Base-by-base conservation (phyloP, 164 flowering plant genomes). In the Aristolochia contorta region DNA sequence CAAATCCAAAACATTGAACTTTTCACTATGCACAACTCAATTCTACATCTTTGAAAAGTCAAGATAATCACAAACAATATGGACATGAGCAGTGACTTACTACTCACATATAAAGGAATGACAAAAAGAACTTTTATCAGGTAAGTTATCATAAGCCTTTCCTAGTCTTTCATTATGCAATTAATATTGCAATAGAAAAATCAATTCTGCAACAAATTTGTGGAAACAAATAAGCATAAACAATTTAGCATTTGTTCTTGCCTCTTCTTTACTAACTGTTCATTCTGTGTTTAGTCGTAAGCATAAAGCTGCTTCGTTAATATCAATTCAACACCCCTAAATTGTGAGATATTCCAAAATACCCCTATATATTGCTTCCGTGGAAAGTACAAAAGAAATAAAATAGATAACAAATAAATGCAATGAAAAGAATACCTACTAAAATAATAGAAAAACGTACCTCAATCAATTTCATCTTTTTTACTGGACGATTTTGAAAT, bases 391-490 rank as follows among this genome's bases (percentile, higher is more conserved):
- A 37, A 37, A 37, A 37, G 43, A 37, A 37, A 1, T 0, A 37
- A 3, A 37, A 37, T 4, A 37, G 1, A 37, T 37, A 37, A 37
- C 9, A 37, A 37, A 37, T 37, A 37, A 37, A 37, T 37, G 43
- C 43, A 37, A 37, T 3, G 43, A 37, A 37, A 32, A 3, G 3
- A 3, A 32, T 32, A 37, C 43, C 43, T 37, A 6, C 43, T 37
- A 8, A 23, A 15, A 23, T 22, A 58, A 51, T 30, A 21, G 9
- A 24, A 65, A 65, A 45, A 13, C 43, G 22, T 82, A 90, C 99
- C 97, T 84, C 71, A 64, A 93, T 92, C 55, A 82, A 55, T 68
- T 86, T 93, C 91, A 90, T 78, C 75, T 90, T 90, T 70, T 90
- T 93, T 66, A 75, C 75, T 60, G 84, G 79, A n/a, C 99, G 83